Evolutionary conservation across 2,329 filamentous ascomycete genomes (phyloP).

Genomic region (Ophiocordyceps polyrhachis-furcata): DNA sequence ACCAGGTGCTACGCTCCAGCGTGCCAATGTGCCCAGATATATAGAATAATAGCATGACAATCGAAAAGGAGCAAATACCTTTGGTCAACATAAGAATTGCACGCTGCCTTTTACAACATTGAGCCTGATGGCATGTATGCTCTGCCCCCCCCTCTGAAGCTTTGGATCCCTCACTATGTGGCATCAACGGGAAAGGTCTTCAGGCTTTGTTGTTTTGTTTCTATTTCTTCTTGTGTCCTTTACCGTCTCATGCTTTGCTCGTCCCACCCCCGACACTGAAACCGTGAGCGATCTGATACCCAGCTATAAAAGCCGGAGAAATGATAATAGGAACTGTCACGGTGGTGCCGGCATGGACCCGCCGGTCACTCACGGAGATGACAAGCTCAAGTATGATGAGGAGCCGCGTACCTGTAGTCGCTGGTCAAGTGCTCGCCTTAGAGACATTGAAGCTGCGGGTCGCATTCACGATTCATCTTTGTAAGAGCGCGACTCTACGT

Average conservation of each 20-base stretch:
- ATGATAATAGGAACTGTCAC: neutral
- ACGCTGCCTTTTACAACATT: too few relatives aligned
- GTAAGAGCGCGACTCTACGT: neutral
- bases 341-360: neutral
- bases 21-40: too few relatives aligned
- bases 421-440: neutral
- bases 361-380: neutral
- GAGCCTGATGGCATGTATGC: neutral
- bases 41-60: too few relatives aligned
- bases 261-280: neutral
- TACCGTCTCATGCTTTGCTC: neutral
- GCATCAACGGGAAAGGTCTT: neutral
- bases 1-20: too few relatives aligned
- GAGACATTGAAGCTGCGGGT: neutral
- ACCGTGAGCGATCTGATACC: neutral
- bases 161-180: neutral
- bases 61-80: too few relatives aligned
- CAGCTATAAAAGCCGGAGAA: too few relatives aligned
- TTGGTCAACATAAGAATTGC: too few relatives aligned
- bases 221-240: neutral
- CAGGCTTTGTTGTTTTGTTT: neutral
- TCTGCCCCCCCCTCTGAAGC: too few relatives aligned
- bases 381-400: neutral
- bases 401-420: neutral
- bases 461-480: neutral